A percentile compares a stretch with the other conserved stretches of the same genome.
Evolutionary conservation across 1,139 yeast genomes (phyloP).

Genomic region (Candida glucosophila): DNA sequence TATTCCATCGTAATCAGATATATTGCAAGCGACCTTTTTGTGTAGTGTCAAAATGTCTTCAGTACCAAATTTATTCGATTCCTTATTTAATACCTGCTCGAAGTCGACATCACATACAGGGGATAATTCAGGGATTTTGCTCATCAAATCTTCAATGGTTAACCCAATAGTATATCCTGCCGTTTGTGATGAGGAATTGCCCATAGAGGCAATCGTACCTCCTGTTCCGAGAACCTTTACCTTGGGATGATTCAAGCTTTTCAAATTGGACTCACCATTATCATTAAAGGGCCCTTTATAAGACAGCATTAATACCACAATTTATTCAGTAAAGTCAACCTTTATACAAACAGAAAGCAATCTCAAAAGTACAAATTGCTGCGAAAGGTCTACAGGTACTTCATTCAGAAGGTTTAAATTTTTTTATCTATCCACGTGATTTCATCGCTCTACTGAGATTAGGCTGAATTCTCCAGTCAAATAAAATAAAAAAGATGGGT

Average conservation of each 20-base stretch:
- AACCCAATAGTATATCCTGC: conserved; percentile 64
- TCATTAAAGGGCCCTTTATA: too few species aligned
- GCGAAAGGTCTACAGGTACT: too few species aligned
- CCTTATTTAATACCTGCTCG: conserved; percentile 58
- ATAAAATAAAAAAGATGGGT: conserved; percentile 18
- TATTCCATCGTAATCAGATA: conserved; percentile 42
- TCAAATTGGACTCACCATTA: too few species aligned
- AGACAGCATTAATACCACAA: too few species aligned
- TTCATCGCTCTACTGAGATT: not conserved
- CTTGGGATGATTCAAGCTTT: too few species aligned
- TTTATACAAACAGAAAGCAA: too few species aligned
- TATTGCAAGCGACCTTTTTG: conserved; percentile 35
- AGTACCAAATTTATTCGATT: conserved; percentile 54
- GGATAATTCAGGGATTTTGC: conserved; percentile 54
- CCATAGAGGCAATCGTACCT: conserved; percentile 67
- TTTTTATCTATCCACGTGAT: too few species aligned
- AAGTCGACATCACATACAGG: conserved; percentile 49
- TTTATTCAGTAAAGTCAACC: too few species aligned
- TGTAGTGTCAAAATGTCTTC: conserved; percentile 24
- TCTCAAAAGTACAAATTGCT: too few species aligned
- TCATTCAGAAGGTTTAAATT: too few species aligned
- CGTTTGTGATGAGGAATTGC: conserved; percentile 45
- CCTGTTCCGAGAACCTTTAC: conserved; percentile 64
- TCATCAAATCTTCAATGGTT: conserved; percentile 53
- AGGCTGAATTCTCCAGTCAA: not conserved